Conservation (phyloP, 2,329 filamentous ascomycete genomes). For the Phoma herbarum region DNA sequence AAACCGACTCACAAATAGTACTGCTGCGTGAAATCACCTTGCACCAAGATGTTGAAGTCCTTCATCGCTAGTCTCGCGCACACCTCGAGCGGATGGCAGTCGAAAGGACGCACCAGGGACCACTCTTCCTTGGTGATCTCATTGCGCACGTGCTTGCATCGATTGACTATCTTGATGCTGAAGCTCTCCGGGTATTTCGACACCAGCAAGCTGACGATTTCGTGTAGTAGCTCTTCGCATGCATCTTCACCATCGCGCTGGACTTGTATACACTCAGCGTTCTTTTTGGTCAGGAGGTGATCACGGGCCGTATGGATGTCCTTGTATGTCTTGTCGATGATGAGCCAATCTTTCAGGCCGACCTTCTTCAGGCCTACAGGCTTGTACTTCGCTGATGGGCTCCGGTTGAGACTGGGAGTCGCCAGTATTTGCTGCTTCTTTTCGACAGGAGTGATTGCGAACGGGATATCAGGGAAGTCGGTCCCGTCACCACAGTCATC, state of each 20-base stretch:
- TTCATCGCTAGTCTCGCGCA: constrained; percentile 61
- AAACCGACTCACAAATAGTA: constrained; percentile 55
- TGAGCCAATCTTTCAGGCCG: constrained; percentile 59
- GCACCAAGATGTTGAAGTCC: constrained; percentile 61
- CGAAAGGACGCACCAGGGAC: constrained; percentile 46
- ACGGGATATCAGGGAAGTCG: constrained; percentile 35
- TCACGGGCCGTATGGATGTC: constrained; percentile 55
- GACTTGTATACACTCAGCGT: constrained; percentile 56
- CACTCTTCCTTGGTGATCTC: constrained; percentile 57
- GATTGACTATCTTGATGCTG: constrained; percentile 28
- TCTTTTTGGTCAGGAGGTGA: constrained; percentile 52
- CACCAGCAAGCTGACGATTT: constrained; percentile 57
- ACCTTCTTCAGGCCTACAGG: constrained; percentile 57
- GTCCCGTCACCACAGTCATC: constrained; percentile 45
- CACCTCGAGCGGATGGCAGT: constrained; percentile 58
- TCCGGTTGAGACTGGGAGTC: not conserved
- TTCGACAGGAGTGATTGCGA: constrained; percentile 24
- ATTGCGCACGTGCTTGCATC: constrained; percentile 48
- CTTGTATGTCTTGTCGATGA: constrained; percentile 58
- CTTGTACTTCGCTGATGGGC: constrained; percentile 10
- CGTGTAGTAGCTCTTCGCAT: constrained; percentile 58
- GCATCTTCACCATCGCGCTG: constrained; percentile 56
- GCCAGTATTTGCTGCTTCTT: not conserved
- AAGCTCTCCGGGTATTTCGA: constrained; percentile 57
- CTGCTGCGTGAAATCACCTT: constrained; percentile 55